These are phyloP conservation scores for Tuber brumale DNA, from an alignment of 495 filamentous ascomycete genomes.

Conservation along the genomic window DNA sequence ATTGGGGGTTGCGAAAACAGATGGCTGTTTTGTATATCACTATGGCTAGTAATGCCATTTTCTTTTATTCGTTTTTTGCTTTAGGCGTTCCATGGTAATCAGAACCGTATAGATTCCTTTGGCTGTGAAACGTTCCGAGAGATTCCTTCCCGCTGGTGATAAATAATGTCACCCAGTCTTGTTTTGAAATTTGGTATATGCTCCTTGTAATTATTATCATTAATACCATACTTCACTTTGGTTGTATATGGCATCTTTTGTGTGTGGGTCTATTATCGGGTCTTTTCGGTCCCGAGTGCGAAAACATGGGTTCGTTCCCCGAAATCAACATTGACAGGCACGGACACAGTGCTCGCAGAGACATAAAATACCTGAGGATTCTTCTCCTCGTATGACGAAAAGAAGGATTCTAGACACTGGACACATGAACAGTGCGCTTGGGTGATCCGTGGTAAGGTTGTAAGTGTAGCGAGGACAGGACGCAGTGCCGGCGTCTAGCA, in stretches of 20 bases:
- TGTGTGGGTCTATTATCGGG: not conserved
- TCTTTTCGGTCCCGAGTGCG: not conserved
- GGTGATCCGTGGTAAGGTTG: not conserved
- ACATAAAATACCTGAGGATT: not conserved
- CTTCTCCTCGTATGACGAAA: not conserved
- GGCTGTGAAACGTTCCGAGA: not conserved
- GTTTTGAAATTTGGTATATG: not conserved
- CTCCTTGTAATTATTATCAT: not conserved
- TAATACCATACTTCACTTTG: not conserved
- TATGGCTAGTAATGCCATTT: not conserved
- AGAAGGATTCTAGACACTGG: not conserved
- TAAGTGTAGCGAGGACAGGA: not conserved
- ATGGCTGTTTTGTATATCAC: not conserved
- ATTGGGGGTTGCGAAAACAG: not conserved
- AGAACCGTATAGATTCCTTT: not conserved
- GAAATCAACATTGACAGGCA: not conserved
- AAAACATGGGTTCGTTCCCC: not conserved
- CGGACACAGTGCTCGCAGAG: not conserved
- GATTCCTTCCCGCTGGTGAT: not conserved
- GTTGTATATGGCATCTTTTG: not conserved
- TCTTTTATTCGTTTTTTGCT: constrained; percentile 4
- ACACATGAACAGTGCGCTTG: not conserved
- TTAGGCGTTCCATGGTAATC: not conserved
- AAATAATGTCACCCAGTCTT: not conserved
- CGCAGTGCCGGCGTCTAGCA: not conserved